phyloP scores from a whole-genome alignment of 2,329 filamentous ascomycete species.

The Pseudomassariella vexata region DNA sequence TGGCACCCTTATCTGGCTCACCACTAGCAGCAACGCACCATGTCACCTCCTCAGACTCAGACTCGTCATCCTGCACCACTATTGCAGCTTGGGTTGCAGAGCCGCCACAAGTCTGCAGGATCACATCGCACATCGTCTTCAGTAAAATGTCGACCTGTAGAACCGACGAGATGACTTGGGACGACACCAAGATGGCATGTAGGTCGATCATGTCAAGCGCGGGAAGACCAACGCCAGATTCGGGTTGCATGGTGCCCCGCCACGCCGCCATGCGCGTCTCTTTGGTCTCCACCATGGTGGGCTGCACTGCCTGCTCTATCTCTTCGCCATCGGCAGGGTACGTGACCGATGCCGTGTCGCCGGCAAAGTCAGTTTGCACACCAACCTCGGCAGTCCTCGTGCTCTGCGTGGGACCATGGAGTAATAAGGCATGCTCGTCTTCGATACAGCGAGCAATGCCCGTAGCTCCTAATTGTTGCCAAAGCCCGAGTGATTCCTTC shows the following conservation, averaged over 20 bases:
- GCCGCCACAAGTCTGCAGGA: constrained; percentile 69
- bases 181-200: constrained; percentile 71
- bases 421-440: constrained; percentile 60
- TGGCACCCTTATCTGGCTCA: constrained; percentile 62
- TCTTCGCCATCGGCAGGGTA: constrained; percentile 44
- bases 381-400: constrained; percentile 55
- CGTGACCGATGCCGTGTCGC: constrained; percentile 46
- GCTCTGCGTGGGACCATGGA: constrained; percentile 56
- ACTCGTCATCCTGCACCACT: constrained; percentile 63
- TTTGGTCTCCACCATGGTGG: constrained; percentile 41
- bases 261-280: constrained; percentile 58
- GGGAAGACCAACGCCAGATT: constrained; percentile 58
- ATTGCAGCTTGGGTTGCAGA: constrained; percentile 68
- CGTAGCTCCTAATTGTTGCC: constrained; percentile 61
- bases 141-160: constrained; percentile 69
- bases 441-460: constrained; percentile 65
- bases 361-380: constrained; percentile 66
- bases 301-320: constrained; percentile 34
- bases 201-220: constrained; percentile 80
- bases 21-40: constrained; percentile 74
- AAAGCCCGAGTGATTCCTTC: constrained; percentile 61
- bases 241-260: constrained; percentile 54
- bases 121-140: constrained; percentile 77
- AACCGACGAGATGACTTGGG: constrained; percentile 74
- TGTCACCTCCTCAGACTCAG: constrained; percentile 41